Percentiles rank a stretch among this genome's conserved stretches.
Evolutionary conservation across 2,329 filamentous ascomycete species (phyloP).

Genomic region (Colletotrichum chrysophilum): DNA sequence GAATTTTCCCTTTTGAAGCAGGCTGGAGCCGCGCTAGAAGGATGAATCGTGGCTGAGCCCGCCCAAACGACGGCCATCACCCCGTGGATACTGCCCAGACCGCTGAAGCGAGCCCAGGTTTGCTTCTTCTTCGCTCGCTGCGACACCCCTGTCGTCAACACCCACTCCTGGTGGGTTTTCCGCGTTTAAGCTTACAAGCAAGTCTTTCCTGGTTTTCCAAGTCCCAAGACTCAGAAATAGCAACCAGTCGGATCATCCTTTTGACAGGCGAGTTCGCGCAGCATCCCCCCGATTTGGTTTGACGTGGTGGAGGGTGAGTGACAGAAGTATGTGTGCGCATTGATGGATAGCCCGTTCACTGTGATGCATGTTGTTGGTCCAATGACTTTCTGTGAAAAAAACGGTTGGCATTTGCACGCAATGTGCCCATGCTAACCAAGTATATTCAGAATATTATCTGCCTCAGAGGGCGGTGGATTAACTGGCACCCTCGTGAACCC

Average conservation of each 20-base stretch:
- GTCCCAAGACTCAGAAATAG: neutral
- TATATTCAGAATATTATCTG: constrained; percentile 20
- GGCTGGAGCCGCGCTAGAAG: neutral
- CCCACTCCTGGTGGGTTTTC: neutral
- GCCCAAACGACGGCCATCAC: neutral
- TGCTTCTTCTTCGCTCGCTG: neutral
- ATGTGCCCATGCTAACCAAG: neutral
- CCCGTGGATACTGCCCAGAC: neutral
- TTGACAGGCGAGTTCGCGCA: neutral
- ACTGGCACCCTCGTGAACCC: constrained; percentile 5
- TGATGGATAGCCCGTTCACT: neutral
- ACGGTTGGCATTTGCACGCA: neutral
- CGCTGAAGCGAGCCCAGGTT: neutral
- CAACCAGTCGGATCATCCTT: neutral
- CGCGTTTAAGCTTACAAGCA: constrained; percentile 20
- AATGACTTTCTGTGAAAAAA: neutral
- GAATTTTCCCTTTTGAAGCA: neutral
- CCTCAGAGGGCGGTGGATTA: neutral
- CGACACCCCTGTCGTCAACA: neutral
- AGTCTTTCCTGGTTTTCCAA: neutral
- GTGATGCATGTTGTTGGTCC: neutral
- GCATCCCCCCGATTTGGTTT: neutral
- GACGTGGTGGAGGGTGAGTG: neutral
- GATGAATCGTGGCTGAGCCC: constrained; percentile 17
- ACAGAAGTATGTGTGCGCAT: neutral